Evolutionary conservation across 306 rosid species (phyloP).

Genomic region (Vachellia collinsii): DNA sequence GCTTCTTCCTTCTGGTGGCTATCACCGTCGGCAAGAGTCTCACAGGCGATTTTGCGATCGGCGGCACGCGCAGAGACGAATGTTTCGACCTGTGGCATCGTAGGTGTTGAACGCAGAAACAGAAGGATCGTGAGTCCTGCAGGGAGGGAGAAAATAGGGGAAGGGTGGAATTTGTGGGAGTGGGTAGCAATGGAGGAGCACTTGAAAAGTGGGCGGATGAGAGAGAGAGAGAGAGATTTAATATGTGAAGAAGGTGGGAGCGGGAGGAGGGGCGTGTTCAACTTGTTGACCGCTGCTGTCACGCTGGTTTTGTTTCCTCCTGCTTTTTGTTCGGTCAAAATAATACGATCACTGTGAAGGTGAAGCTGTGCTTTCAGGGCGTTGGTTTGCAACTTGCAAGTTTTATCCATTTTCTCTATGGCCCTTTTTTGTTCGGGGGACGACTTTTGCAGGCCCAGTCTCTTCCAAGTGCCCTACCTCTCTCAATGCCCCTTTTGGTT

Average conservation of each 20-base stretch:
- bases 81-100: constrained; percentile 82
- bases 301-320: constrained; percentile 1
- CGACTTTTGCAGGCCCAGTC: too few species aligned
- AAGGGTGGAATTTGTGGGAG: background rate
- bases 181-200: background rate
- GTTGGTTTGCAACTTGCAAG: background rate
- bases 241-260: background rate
- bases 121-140: background rate
- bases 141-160: constrained; percentile 10
- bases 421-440: too few species aligned
- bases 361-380: background rate
- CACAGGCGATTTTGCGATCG: constrained; percentile 69
- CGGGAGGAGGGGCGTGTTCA: background rate
- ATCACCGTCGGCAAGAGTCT: constrained; percentile 46
- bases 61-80: constrained; percentile 80
- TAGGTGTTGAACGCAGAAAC: background rate
- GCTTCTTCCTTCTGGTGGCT: constrained; percentile 16
- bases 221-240: background rate
- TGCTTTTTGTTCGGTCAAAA: constrained; percentile 32
- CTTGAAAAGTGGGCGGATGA: background rate
- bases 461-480: too few species aligned
- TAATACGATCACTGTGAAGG: constrained; percentile 17
- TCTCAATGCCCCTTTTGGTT: too few species aligned
- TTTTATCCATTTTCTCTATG: too few species aligned
- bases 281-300: constrained; percentile 7